A percentile compares a stretch with the other conserved stretches of the same genome.
Evolutionary conservation across 805 yeast genomes (phyloP).

Genomic region (Schizosaccharomyces osmophilus): DNA sequence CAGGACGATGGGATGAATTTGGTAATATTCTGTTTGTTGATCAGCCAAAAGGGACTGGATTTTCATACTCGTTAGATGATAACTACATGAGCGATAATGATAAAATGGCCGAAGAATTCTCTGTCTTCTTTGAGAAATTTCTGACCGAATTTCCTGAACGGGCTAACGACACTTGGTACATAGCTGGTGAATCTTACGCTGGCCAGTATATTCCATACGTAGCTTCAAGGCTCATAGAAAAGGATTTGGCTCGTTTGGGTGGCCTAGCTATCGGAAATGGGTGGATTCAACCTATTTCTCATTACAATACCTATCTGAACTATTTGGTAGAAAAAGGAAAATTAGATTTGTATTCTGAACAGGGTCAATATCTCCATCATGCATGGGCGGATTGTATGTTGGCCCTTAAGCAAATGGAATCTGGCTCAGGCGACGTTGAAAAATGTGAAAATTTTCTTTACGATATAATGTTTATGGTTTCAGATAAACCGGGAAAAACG

Average conservation of each 20-base stretch:
- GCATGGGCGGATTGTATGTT: conserved; percentile 6
- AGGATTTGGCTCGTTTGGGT: conserved; percentile 22
- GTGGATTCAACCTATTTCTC: conserved; percentile 75
- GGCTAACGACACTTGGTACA: conserved; percentile 25
- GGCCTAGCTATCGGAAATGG: conserved; percentile 77
- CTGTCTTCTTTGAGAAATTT: conserved; percentile 40
- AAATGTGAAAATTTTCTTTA: conserved; percentile 4
- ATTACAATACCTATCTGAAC: conserved; percentile 58
- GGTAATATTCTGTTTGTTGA: conserved; percentile 71
- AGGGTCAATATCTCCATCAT: conserved; percentile 10
- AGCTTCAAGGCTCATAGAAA: conserved; percentile 33
- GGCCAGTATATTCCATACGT: conserved; percentile 90
- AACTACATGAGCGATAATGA: conserved; percentile 16
- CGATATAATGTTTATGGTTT: background rate
- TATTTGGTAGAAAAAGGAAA: conserved; percentile 37
- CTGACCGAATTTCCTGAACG: conserved; percentile 54
- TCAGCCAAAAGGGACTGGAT: conserved; percentile 90
- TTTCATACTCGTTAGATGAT: conserved; percentile 30
- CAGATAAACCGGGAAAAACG: conserved; percentile 9
- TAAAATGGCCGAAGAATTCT: conserved; percentile 37
- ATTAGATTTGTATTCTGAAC: conserved; percentile 15
- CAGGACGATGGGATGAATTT: conserved; percentile 63
- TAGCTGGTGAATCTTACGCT: conserved; percentile 92
- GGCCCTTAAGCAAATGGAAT: conserved; percentile 7
- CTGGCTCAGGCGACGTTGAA: conserved; percentile 5